Evolutionary conservation across 305 asterid species (phyloP).

Genomic region (Solanum hybrid): DNA sequence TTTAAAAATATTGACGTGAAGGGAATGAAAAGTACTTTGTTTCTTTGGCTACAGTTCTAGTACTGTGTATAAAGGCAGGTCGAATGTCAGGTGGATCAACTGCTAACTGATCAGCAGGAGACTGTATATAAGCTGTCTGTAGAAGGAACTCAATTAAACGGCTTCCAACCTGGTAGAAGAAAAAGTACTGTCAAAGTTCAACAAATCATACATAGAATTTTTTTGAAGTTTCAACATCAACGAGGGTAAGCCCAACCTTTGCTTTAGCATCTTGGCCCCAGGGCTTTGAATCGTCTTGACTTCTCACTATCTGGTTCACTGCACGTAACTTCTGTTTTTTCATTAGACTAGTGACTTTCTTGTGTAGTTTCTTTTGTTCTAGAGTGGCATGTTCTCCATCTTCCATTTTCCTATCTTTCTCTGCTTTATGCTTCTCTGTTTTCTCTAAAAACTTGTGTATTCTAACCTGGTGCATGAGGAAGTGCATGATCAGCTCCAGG

Average conservation of each 20-base stretch:
- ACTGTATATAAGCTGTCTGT: conserved; percentile 80
- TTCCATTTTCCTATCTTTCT: conserved; percentile 21
- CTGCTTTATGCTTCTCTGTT: conserved; percentile 46
- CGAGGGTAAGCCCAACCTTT: conserved; percentile 43
- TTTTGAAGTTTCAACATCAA: conserved; percentile 1
- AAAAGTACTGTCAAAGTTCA: background rate
- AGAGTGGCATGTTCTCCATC: conserved; percentile 30
- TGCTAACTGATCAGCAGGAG: conserved; percentile 50
- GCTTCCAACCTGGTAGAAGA: conserved; percentile 68
- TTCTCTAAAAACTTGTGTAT: conserved; percentile 66
- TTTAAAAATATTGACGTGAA: background rate
- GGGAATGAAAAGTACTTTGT: conserved; percentile 27
- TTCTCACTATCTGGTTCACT: conserved; percentile 58
- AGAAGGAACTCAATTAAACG: conserved; percentile 76
- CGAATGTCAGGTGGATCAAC: conserved; percentile 80
- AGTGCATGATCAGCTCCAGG: conserved; percentile 15
- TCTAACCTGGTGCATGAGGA: conserved; percentile 47
- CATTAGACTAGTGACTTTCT: conserved; percentile 57
- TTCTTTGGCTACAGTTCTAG: conserved; percentile 43
- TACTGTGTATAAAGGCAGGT: conserved; percentile 84
- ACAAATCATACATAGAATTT: background rate
- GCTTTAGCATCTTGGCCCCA: conserved; percentile 84
- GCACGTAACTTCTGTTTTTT: conserved; percentile 70
- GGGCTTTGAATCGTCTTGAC: conserved; percentile 50
- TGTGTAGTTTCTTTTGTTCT: conserved; percentile 40